phyloP scores from a whole-genome alignment of 306 rosid genomes.

The Cucurbita pepo region DNA sequence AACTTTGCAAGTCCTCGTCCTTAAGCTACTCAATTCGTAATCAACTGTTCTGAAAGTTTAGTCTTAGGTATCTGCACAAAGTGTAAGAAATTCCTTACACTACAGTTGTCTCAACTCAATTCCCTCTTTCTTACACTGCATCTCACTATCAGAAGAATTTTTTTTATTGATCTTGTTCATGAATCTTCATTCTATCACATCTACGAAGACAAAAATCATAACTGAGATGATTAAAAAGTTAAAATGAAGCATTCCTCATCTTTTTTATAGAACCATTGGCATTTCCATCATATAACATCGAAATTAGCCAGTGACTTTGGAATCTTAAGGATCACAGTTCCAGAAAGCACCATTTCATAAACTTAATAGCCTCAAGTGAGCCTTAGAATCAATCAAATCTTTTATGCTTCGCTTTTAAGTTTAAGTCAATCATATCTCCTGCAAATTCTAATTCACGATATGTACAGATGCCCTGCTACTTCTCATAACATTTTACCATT shows the following conservation, averaged over 20 bases:
- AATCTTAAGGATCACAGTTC: background rate
- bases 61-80: conserved; percentile 26
- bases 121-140: too few species aligned
- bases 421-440: background rate
- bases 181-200: too few species aligned
- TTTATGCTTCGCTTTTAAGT: background rate
- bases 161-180: too few species aligned
- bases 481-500: background rate
- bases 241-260: background rate
- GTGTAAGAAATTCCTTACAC: too few species aligned
- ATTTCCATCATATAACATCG: background rate
- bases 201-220: too few species aligned
- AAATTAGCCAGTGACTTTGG: background rate
- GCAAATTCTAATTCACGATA: too few species aligned
- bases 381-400: background rate
- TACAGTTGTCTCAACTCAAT: too few species aligned
- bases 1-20: background rate
- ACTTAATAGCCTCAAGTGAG: background rate
- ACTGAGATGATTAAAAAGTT: background rate
- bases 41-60: background rate
- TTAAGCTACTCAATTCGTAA: background rate
- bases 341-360: background rate
- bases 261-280: background rate
- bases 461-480: background rate
- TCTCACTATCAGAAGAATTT: too few species aligned